phyloP scores from a whole-genome alignment of 73 alveolate species.

The Blepharisma stoltei region DNA sequence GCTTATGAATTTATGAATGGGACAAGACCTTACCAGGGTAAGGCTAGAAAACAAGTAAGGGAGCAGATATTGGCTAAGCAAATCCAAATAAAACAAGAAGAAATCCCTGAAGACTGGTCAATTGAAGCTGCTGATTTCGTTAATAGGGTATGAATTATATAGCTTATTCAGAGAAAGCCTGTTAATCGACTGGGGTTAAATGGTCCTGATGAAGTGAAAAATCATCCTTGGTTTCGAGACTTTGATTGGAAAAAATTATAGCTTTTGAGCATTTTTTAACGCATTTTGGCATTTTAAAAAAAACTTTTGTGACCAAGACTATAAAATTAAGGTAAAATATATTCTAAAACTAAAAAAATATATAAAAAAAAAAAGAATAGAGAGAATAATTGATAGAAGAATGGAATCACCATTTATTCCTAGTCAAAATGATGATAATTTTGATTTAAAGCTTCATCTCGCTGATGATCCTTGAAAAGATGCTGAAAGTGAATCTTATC shows the following conservation, averaged over 20 bases:
- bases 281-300: too few relatives aligned
- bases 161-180: conserved; percentile 55
- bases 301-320: too few relatives aligned
- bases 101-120: conserved; percentile 65
- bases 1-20: neutral
- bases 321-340: too few relatives aligned
- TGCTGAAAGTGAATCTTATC: conserved; percentile 39
- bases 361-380: too few relatives aligned
- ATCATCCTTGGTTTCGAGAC: conserved; percentile 93
- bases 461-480: conserved; percentile 48
- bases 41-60: neutral
- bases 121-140: conserved; percentile 68
- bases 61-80: conserved; percentile 59
- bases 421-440: too few relatives aligned
- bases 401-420: too few relatives aligned
- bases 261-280: too few relatives aligned
- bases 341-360: too few relatives aligned
- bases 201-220: conserved; percentile 88
- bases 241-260: conserved; percentile 81
- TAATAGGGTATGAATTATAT: conserved; percentile 29
- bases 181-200: conserved; percentile 79
- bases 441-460: neutral
- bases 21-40: conserved; percentile 12
- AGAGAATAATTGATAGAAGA: too few relatives aligned
- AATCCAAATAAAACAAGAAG: conserved; percentile 46